These are phyloP conservation scores for Suillus subalutaceus DNA, from an alignment of 768 basidiomycete genomes.

Conservation along the genomic window DNA sequence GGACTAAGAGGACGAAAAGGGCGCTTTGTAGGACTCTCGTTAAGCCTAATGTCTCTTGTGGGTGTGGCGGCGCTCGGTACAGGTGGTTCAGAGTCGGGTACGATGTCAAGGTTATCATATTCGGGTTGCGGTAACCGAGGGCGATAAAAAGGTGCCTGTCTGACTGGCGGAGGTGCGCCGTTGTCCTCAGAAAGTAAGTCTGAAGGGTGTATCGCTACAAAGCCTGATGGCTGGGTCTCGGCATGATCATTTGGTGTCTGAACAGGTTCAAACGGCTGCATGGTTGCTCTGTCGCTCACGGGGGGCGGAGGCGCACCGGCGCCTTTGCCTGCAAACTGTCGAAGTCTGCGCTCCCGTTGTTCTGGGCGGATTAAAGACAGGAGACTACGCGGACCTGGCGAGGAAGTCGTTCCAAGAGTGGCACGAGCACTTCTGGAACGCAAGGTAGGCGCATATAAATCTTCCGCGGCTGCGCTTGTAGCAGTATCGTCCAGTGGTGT, in stretches of 20 bases:
- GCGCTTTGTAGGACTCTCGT: conserved; percentile 20
- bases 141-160: neutral
- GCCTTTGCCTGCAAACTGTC: neutral
- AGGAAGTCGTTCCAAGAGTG: neutral
- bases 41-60: conserved; percentile 5
- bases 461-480: neutral
- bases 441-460: neutral
- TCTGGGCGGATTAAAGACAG: conserved; percentile 5
- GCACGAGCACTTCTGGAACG: conserved; percentile 4
- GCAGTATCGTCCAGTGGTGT: neutral
- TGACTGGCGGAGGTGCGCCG: neutral
- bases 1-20: conserved; percentile 26
- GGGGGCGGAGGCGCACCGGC: neutral
- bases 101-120: conserved; percentile 46
- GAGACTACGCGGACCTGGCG: neutral
- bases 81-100: conserved; percentile 69
- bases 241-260: conserved; percentile 14
- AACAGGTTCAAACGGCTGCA: conserved; percentile 10
- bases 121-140: conserved; percentile 1
- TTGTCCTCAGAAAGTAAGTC: neutral
- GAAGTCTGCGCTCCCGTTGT: conserved; percentile 4
- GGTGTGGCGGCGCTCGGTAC: conserved; percentile 22
- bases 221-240: conserved; percentile 22
- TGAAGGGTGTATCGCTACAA: conserved; percentile 23
- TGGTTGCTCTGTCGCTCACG: neutral